Evolutionary conservation across 495 filamentous ascomycete species (phyloP).

Genomic region (Trichodelitschia bisporula): DNA sequence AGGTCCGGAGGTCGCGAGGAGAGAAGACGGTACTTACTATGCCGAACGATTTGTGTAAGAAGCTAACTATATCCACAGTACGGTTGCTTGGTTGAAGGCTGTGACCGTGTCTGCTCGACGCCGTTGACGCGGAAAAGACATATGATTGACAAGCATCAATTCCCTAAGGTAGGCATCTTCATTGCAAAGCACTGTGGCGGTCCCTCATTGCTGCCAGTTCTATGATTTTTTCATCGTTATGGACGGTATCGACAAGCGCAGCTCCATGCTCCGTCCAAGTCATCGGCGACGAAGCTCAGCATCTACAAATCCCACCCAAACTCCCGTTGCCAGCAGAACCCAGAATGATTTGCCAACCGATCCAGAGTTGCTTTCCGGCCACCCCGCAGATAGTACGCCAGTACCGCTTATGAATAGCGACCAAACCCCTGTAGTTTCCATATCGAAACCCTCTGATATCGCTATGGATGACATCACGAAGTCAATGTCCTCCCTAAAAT

Average conservation of each 20-base stretch:
- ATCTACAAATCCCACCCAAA: too few species aligned
- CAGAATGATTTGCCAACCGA: too few species aligned
- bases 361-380: too few species aligned
- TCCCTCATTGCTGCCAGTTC: slow-evolving; percentile 19
- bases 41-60: too few species aligned
- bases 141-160: slow-evolving; percentile 83
- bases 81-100: slow-evolving; percentile 69
- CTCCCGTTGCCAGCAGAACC: too few species aligned
- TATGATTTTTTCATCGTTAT: slow-evolving; percentile 82
- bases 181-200: not conserved
- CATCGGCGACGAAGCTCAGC: slow-evolving; percentile 27
- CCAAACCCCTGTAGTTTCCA: too few species aligned
- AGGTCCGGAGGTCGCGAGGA: slow-evolving; percentile 44
- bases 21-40: slow-evolving; percentile 86
- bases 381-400: too few species aligned
- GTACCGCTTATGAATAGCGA: too few species aligned
- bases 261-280: slow-evolving; percentile 40
- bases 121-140: slow-evolving; percentile 67
- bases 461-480: slow-evolving; percentile 48
- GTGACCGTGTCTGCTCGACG: slow-evolving; percentile 64
- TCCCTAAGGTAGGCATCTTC: slow-evolving; percentile 35
- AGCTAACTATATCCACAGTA: slow-evolving; percentile 27
- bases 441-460: too few species aligned
- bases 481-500: slow-evolving; percentile 62
- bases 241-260: slow-evolving; percentile 64